These are phyloP conservation scores for Schrenkiella parvula DNA, from an alignment of 345 rosid species.

Conservation along the genomic window DNA sequence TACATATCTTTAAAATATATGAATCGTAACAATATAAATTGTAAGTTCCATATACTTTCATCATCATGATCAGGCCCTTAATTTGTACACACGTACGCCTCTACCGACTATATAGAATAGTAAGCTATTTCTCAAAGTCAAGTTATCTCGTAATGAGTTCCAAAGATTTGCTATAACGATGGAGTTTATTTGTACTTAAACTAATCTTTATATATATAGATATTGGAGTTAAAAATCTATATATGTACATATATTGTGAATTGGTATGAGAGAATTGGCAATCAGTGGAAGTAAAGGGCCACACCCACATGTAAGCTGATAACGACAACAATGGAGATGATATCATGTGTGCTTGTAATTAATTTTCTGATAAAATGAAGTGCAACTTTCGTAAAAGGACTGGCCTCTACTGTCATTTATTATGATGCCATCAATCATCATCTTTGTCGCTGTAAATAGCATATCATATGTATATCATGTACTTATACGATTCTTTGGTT, in stretches of 20 bases:
- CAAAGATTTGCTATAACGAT: no score
- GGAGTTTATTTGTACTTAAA: no score
- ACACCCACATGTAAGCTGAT: constrained; percentile 31
- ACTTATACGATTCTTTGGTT: neutral
- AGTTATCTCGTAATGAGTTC: no score
- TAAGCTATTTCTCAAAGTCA: no score
- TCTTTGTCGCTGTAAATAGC: constrained; percentile 9
- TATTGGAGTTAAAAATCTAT: neutral
- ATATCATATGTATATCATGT: neutral
- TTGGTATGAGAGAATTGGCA: neutral
- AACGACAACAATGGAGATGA: constrained; percentile 18
- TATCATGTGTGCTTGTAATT: constrained; percentile 24
- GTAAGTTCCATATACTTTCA: no score
- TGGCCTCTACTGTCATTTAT: constrained; percentile 20
- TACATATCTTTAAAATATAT: neutral
- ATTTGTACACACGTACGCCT: no score
- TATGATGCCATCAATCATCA: constrained; percentile 9
- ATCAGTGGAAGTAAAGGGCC: constrained; percentile 27
- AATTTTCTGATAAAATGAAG: neutral
- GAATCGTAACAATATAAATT: no score
- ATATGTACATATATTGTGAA: neutral
- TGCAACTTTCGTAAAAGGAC: constrained; percentile 19
- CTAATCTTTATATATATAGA: neutral
- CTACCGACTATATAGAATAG: no score
- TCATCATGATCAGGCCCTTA: no score